Base-by-base conservation (phyloP, 306 rosid species). In the Gastrolobium bilobum region DNA sequence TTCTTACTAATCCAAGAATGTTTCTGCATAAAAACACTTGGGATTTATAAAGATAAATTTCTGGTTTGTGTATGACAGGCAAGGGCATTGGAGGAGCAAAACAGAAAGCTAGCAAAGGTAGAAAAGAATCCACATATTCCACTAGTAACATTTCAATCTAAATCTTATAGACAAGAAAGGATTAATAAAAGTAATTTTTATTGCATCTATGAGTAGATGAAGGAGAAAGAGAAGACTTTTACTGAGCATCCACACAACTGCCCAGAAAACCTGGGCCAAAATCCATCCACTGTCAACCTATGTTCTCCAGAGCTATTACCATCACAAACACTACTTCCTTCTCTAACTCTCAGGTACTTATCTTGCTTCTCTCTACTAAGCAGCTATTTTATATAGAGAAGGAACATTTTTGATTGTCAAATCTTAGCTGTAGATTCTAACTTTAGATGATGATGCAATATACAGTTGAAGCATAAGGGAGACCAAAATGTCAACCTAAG, bases 81-180 rank as follows among this genome's bases (percentile, higher is more conserved):
- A 43, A 93, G 52, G 84, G 39, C 88, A 35, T 73, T 95, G 86
- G 89, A 87, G 82, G 92, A 82, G 50, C 91, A 90, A 85, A 93
- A 93, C 86, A 89, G 76, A 80, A 9, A 59, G 61, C 79, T 95
- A 11, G 63, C 82, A 31, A 95, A 90, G 99, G 97, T 93, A 79
- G 51, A n/a, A n/a, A n/a, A n/a, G n/a, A 76, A 82, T 38, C 35
- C 51, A 71, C 51, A 56, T 46, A 57, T 65, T 46, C 11, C 26
- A 52, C 64, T 43, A 52, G 8, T 47, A 44, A 46, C 74, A 62
- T 54, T 53, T 60, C 10, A 67, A 47, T 56, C 48, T 67, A 30
- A 59, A 50, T 14, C n/a, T 71, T 54, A 1, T 4, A 14, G 1
- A 14, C n/a, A 54, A 66, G 0, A 40, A 73, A 11, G 13, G n/a